Base-by-base conservation (phyloP, 768 basidiomycete genomes). In the Kwoniella newhampshirensis region DNA sequence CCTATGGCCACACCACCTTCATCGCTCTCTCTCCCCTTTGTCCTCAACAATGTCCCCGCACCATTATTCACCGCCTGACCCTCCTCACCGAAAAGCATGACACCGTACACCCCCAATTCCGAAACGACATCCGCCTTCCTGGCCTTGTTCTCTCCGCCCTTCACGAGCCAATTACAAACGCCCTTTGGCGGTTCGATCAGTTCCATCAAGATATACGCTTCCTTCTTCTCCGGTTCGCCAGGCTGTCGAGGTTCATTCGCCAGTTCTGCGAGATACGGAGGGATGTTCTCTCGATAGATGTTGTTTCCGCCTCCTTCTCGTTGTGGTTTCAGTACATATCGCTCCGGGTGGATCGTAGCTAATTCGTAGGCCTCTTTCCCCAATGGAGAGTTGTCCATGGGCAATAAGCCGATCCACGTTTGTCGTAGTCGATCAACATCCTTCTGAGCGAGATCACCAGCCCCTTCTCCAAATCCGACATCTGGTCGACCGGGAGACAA, bases 251-350 rank as follows among this genome's bases (percentile, higher is more conserved):
- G 49, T n/a, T 41, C 53, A n/a, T 67, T 74, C 0, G 82, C 82
- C 2, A 97, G 79, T 5, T 68, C 68, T 13, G 86, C 83, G 2
- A 99, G 79, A 76, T 91, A 91, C 0, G 79, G 62, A 0, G 88
- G 89, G 46, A 97, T 94, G 45, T 85, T 84, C 2, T 79, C 79
- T 58, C 88, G 87, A 78, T 97, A 98, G 23, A 98, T 82, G 67
- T 99, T 99, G 68, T 97, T 96, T 7, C 94, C 94, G 0, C 94
- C 94, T 1, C 94, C 94, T 79, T 99, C 94, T n/a, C 93, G 82
- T 74, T 98, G 94, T 0, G 94, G 94, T 75, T 99, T 99, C 45
- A 99, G 81, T 1, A 98, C 94, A 25, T 91, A 83, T 5, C 80
- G 78, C 5, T 77, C 71, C 0, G 85, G 81, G 13, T 78, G 62